phyloP scores from a whole-genome alignment of 345 rosid species.

The Populus nigra region DNA sequence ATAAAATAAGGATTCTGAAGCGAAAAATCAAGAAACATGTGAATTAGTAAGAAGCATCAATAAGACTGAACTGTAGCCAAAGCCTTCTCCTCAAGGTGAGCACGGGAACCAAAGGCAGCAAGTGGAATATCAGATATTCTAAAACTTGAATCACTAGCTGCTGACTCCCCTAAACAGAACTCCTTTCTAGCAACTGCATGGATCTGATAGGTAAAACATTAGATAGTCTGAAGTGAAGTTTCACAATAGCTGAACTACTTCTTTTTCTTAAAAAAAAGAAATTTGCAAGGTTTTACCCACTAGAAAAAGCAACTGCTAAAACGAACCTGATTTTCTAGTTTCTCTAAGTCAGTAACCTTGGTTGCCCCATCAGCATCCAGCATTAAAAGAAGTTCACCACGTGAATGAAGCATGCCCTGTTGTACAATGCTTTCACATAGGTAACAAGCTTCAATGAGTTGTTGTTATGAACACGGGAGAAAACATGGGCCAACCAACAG shows the following conservation, averaged over 20 bases:
- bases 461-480: constrained; percentile 10
- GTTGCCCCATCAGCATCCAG: constrained; percentile 99
- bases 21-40: neutral
- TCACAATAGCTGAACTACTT: neutral
- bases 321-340: constrained; percentile 89
- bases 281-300: neutral
- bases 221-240: constrained; percentile 15
- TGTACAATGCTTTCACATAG: constrained; percentile 73
- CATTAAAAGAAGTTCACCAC: constrained; percentile 95
- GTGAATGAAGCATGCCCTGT: constrained; percentile 99
- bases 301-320: constrained; percentile 6
- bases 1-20: neutral
- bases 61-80: constrained; percentile 76
- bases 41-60: neutral
- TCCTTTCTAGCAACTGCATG: constrained; percentile 68
- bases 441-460: constrained; percentile 59
- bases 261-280: neutral
- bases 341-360: constrained; percentile 82
- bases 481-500: constrained; percentile 8
- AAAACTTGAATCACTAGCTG: constrained; percentile 35
- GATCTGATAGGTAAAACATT: constrained; percentile 58
- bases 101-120: constrained; percentile 95
- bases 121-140: constrained; percentile 68
- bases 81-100: constrained; percentile 96
- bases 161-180: constrained; percentile 42